Conservation (phyloP, 1,284 basidiomycete genomes). For the Fomitopsis schrenkii region DNA sequence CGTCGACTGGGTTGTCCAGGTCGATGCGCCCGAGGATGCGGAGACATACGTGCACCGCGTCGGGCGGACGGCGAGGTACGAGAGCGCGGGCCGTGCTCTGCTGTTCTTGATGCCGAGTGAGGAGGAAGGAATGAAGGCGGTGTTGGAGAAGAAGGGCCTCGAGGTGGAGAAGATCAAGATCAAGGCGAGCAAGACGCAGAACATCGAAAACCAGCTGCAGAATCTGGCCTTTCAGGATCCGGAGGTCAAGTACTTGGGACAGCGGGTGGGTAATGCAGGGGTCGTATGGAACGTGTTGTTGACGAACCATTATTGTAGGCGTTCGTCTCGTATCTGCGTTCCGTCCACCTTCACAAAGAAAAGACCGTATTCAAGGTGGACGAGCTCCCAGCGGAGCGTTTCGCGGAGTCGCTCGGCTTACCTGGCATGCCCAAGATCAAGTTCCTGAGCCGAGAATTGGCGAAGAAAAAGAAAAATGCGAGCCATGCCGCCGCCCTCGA, state of each 20-base stretch:
- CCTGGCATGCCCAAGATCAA: constrained; percentile 97
- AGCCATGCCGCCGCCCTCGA: constrained; percentile 29
- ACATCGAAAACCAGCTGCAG: constrained; percentile 87
- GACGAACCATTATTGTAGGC: constrained; percentile 53
- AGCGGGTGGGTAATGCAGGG: constrained; percentile 53
- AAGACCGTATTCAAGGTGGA: constrained; percentile 89
- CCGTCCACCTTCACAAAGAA: constrained; percentile 91
- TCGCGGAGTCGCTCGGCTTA: constrained; percentile 87
- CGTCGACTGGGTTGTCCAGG: constrained; percentile 96
- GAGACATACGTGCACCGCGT: constrained; percentile 98
- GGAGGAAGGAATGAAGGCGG: constrained; percentile 82
- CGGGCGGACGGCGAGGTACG: constrained; percentile 92
- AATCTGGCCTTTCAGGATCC: constrained; percentile 93
- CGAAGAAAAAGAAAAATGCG: constrained; percentile 74
- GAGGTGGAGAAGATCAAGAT: constrained; percentile 86
- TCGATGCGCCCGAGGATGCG: constrained; percentile 98
- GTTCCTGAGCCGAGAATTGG: constrained; percentile 73
- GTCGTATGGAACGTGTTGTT: neutral
- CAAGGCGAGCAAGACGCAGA: constrained; percentile 84
- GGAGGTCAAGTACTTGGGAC: constrained; percentile 96
- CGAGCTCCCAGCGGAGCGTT: constrained; percentile 80
- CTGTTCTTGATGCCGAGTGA: constrained; percentile 87
- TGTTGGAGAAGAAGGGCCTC: constrained; percentile 74
- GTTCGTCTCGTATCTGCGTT: constrained; percentile 95
- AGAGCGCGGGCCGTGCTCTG: constrained; percentile 85